Conservation (phyloP, 257 asterid species). For the Solanum infundibuliforme region DNA sequence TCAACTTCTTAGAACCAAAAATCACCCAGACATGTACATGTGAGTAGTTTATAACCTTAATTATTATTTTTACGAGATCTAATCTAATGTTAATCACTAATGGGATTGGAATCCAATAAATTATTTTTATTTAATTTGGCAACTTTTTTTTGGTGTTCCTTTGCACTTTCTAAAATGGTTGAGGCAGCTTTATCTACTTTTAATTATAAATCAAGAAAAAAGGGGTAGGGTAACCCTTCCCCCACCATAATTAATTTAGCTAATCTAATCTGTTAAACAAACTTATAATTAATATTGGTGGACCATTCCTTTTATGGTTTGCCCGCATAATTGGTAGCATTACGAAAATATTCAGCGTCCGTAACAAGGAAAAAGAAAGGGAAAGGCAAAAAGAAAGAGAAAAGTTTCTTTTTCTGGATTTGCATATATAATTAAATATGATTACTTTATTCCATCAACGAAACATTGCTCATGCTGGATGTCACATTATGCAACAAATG, state of each 20-base stretch:
- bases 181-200: conserved; percentile 9
- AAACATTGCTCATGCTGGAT: background rate
- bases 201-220: background rate
- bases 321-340: background rate
- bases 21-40: background rate
- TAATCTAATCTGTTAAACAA: conserved; percentile 1
- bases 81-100: background rate
- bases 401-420: background rate
- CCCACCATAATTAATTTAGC: background rate
- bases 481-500: background rate
- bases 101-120: background rate
- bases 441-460: background rate
- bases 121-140: background rate
- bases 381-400: background rate
- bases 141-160: background rate
- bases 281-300: conserved; percentile 1
- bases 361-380: background rate
- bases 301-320: conserved; percentile 1
- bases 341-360: background rate
- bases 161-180: background rate
- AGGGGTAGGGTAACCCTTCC: background rate
- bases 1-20: background rate
- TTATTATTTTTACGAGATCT: background rate
- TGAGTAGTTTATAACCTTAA: background rate
- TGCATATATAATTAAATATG: background rate